phyloP scores from a whole-genome alignment of 2,329 filamentous ascomycete genomes.

The Rhynchosporium secalis region DNA sequence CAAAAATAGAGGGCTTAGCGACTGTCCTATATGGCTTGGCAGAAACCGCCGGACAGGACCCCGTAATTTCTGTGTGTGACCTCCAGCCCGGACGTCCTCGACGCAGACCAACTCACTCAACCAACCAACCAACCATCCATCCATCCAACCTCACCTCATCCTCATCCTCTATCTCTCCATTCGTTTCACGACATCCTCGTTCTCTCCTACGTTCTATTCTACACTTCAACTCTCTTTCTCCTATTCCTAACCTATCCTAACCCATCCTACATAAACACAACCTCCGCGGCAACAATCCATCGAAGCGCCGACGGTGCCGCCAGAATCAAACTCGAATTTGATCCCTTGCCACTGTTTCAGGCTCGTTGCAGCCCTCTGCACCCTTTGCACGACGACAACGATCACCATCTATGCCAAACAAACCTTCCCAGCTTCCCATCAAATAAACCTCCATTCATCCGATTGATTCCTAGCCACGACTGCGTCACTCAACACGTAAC shows the following conservation, averaged over 20 bases:
- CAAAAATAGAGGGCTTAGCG: constrained; percentile 14
- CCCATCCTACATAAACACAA: not conserved
- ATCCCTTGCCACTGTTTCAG: constrained; percentile 26
- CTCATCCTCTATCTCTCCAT: constrained; percentile 12
- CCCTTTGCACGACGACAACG: constrained; percentile 18
- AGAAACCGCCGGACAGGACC: constrained; percentile 17
- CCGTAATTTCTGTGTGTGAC: constrained; percentile 14
- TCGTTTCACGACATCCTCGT: constrained; percentile 13
- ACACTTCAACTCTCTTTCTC: constrained; percentile 24
- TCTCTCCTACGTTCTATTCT: constrained; percentile 20
- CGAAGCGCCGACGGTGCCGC: constrained; percentile 2
- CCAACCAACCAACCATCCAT: not conserved
- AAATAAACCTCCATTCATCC: constrained; percentile 24
- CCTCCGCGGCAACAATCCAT: not conserved
- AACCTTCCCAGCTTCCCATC: constrained; percentile 13
- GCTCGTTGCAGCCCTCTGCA: constrained; percentile 31
- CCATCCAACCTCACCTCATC: not conserved
- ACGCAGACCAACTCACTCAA: not conserved
- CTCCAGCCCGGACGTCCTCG: not conserved
- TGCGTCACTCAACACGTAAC: constrained; percentile 16
- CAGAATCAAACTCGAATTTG: constrained; percentile 1
- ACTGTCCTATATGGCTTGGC: constrained; percentile 13
- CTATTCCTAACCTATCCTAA: constrained; percentile 5
- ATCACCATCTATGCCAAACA: constrained; percentile 21
- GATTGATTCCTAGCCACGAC: constrained; percentile 9